Evolutionary conservation across 176 grass and related monocot genomes (phyloP).

Genomic region (Phoenix dactylifera): DNA sequence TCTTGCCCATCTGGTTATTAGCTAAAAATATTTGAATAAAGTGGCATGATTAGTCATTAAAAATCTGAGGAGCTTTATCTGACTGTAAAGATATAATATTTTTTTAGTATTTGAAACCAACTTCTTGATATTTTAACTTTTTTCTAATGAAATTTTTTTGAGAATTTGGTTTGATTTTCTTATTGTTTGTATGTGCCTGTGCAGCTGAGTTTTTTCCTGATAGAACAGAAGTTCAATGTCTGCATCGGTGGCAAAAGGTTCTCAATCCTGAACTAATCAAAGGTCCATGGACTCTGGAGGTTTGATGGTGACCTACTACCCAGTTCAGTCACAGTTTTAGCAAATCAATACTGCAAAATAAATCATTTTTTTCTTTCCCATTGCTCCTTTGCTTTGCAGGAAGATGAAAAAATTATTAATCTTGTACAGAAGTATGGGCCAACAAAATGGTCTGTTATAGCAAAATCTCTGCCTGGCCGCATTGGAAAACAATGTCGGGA

Average conservation of each 20-base stretch:
- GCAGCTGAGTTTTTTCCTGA: constrained; percentile 80
- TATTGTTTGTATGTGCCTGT: constrained; percentile 10
- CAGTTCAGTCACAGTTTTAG: neutral
- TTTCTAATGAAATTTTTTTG: too few relatives aligned
- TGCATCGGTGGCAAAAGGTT: constrained; percentile 98
- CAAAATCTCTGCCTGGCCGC: constrained; percentile 80
- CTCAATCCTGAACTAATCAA: constrained; percentile 97
- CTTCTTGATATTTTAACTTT: too few relatives aligned
- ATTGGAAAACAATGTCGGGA: constrained; percentile 98
- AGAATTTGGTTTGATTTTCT: neutral
- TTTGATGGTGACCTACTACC: constrained; percentile 25
- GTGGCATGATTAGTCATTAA: too few relatives aligned
- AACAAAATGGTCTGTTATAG: constrained; percentile 96
- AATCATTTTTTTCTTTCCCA: constrained; percentile 24
- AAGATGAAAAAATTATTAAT: constrained; percentile 85
- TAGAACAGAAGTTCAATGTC: constrained; percentile 96
- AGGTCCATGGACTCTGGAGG: constrained; percentile 93
- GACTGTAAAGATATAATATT: too few relatives aligned
- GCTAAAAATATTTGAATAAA: too few relatives aligned
- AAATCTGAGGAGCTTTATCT: too few relatives aligned
- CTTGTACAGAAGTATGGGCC: constrained; percentile 84
- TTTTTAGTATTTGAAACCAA: too few relatives aligned
- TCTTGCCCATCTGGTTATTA: too few relatives aligned
- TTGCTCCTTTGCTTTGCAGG: constrained; percentile 34
- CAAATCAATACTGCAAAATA: neutral